Conservation (phyloP, 2,329 filamentous ascomycete species). For the Dothidotthia symphoricarpi region DNA sequence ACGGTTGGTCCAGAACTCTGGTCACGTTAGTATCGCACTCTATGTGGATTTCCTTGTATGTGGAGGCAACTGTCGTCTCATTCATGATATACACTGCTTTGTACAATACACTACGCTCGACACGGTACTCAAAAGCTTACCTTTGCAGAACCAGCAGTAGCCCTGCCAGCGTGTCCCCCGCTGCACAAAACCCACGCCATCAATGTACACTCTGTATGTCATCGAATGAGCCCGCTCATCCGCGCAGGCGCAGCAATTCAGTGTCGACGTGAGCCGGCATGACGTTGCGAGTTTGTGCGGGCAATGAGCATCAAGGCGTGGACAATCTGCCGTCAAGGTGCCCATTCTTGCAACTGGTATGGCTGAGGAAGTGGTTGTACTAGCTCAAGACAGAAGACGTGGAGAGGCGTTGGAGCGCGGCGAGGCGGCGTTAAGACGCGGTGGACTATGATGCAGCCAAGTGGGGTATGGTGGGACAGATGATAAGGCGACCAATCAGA, state of each 20-base stretch:
- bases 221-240: conserved; percentile 44
- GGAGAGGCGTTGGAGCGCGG: neutral
- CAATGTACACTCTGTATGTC: conserved; percentile 50
- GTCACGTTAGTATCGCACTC: no score
- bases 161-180: conserved; percentile 51
- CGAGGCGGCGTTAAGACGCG: neutral
- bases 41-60: no score
- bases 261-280: conserved; percentile 43
- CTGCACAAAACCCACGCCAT: conserved; percentile 52
- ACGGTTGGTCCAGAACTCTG: conserved; percentile 52
- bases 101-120: no score
- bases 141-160: conserved; percentile 54
- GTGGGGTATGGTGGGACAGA: conserved; percentile 3
- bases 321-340: conserved; percentile 41
- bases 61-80: no score
- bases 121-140: no score
- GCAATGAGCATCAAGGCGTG: conserved; percentile 39
- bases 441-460: conserved; percentile 4
- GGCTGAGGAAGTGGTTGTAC: neutral
- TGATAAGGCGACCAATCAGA: conserved; percentile 52
- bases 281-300: conserved; percentile 45
- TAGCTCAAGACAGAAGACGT: neutral
- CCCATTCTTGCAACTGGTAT: conserved; percentile 30
- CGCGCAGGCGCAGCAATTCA: conserved; percentile 43
- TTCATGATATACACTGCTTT: no score